Evolutionary conservation across 768 basidiomycete genomes (phyloP), one percentile per base, ranked within the genome.

Genomic region (Holtermanniella nyarrowii): DNA sequence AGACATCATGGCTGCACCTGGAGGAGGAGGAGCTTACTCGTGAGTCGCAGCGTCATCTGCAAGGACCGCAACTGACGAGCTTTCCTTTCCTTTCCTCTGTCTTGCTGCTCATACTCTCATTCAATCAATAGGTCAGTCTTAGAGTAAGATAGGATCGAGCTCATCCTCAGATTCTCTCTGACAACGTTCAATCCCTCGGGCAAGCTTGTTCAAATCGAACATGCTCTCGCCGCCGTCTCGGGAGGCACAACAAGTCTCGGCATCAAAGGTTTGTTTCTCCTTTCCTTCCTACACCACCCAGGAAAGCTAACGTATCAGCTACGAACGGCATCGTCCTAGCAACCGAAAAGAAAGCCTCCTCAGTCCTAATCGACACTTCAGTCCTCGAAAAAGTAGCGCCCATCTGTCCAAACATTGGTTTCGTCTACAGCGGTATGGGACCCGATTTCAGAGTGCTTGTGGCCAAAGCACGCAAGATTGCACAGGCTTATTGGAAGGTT

Each of bases 381-480:
- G 88, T 93, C 78, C 80, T 99, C 62, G 95, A 99, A 73, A 96
- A 95, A 75, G 89, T 95, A 56, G 88, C 90, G 1, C 79, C 93
- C 47, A 84, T 99, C 58, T 97, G 93, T 73, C 95, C 95, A 27
- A 97, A 97, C 74, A 97, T 99, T 64, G 95, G 95, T 47, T 88
- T 99, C 60, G 95, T 99, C 44, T 99, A 99, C 76, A 93, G 90
- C 26, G 95, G 95, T 27, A 99, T 99, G 95, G 91, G 95, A 0
- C 95, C 95, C 44, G 95, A 99, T 74, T 99, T 95, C 73, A 82
- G 95, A 41, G 81, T 99, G 21, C 79, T 99, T 54, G 84, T 99
- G 43, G 78, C 87, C 45, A 88, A 86, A 69, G 95, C 95, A 11
- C 80, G 95, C 48, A 97, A 99, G 77, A 90, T 87, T 65, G 95